Evolutionary conservation across 2,329 filamentous ascomycete genomes (phyloP), one percentile per base, ranked within the genome.

Genomic region (Ophiocordyceps camponoti-saundersi): DNA sequence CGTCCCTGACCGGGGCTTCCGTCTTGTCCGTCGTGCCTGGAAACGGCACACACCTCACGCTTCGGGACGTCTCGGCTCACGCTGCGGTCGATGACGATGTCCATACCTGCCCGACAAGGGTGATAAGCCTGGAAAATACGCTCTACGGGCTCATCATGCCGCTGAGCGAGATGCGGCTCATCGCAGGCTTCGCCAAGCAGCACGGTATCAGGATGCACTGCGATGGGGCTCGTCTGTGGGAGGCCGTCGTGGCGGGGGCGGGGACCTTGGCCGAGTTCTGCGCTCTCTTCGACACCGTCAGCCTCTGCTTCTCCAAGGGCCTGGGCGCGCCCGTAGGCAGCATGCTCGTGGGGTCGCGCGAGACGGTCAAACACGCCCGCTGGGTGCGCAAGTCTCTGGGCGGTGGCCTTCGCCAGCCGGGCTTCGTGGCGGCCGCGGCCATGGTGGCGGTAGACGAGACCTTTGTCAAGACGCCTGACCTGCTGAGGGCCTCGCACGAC

Each of bases 111-210:
- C 87, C 88, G 0, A 94, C 88, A 0, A 77, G 77, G 42, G 75
- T 95, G 45, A 85, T 95, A 53, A 80, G 77, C 51, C 68, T 95
- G 44, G 88, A 95, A 59, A 95, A 94, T 59, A 95, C 89, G 1
- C 72, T 94, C 45, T 77, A 78, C 47, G 88, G 88, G 22, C 79
- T 80, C 55, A 70, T 95, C 42, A 82, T 85, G 71, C 89, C 88
- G 0, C 70, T 94, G 1, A 63, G 65, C 1, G 87, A 94, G 60
- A 73, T 79, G 11, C 70, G 68, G 49, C 70, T 73, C 42, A 94
- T 95, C 56, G 71, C 77, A 0, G 68, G 68, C 1, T 95, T 84
- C 70, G 85, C 81, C 0, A 72, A 70, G 59, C 50, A 70, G 57
- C 55, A 85, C 51, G 69, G 65, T 21, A 79, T 92, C 49, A 73